Conservation (phyloP, 2,329 filamentous ascomycete species). For the Amylocarpus encephaloides region DNA sequence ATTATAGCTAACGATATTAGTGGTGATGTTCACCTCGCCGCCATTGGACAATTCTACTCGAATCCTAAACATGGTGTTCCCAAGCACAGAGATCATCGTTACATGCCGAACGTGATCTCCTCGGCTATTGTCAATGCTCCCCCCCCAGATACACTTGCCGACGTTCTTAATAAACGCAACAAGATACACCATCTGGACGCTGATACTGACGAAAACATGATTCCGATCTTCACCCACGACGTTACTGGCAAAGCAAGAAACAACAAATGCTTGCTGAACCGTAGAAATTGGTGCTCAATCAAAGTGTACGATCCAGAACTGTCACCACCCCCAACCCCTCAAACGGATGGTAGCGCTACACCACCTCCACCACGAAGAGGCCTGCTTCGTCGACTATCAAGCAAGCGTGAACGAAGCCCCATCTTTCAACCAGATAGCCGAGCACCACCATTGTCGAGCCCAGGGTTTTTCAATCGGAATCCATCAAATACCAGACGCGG, state of each 20-base stretch:
- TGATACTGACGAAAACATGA: conserved; percentile 91
- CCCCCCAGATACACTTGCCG: conserved; percentile 78
- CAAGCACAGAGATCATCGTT: conserved; percentile 89
- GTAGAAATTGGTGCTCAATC: conserved; percentile 95
- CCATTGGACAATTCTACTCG: conserved; percentile 90
- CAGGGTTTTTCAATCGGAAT: conserved; percentile 37
- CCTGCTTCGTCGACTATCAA: conserved; percentile 28
- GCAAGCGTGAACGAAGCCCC: conserved; percentile 21
- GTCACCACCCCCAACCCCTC: conserved; percentile 67
- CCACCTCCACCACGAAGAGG: conserved; percentile 23
- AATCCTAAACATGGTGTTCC: conserved; percentile 73
- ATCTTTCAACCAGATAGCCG: conserved; percentile 27
- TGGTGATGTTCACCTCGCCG: conserved; percentile 89
- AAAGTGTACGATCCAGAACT: conserved; percentile 72
- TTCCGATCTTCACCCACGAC: conserved; percentile 83
- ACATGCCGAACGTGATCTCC: conserved; percentile 93
- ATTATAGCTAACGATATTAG: conserved; percentile 37
- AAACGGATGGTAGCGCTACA: conserved; percentile 38
- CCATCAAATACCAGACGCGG: conserved; percentile 36
- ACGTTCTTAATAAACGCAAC: conserved; percentile 90
- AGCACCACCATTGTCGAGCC: conserved; percentile 23
- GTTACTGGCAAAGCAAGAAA: conserved; percentile 86
- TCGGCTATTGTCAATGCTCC: conserved; percentile 93
- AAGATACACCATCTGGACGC: conserved; percentile 67
- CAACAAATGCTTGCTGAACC: conserved; percentile 81